A percentile compares a stretch with the other conserved stretches of the same genome.
Conservation (phyloP, 1,139 yeast species). For the Taphrina sp. region DNA sequence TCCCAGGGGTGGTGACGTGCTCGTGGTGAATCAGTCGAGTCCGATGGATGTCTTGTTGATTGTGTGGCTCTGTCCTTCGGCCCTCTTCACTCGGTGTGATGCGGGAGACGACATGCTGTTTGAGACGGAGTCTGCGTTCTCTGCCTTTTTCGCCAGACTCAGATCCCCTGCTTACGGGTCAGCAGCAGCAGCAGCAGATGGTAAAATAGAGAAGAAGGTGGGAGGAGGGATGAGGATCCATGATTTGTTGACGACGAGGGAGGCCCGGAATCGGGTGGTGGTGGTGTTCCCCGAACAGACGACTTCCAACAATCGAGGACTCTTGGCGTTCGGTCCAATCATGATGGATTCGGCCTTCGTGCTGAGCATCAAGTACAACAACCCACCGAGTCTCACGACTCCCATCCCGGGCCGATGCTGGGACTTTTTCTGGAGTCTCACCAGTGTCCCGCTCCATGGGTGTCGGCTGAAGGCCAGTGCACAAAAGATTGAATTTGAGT, state of each 20-base stretch:
- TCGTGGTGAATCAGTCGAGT: conserved; percentile 20
- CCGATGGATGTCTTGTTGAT: conserved; percentile 23
- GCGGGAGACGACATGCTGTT: conserved; percentile 25
- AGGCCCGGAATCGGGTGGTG: conserved; percentile 5
- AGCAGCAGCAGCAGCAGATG: too few species aligned
- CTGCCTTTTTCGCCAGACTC: conserved; percentile 7
- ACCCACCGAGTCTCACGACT: conserved; percentile 24
- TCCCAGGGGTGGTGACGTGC: conserved; percentile 16
- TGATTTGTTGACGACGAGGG: conserved; percentile 2
- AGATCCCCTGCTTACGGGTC: too few species aligned
- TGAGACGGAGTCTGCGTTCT: conserved; percentile 16
- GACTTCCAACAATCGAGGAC: conserved; percentile 30
- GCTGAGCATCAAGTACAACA: conserved; percentile 23
- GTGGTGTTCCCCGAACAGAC: conserved; percentile 27
- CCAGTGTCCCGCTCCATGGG: conserved; percentile 19
- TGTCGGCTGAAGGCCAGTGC: conserved; percentile 19
- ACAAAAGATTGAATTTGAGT: conserved; percentile 12
- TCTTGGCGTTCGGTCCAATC: conserved; percentile 29
- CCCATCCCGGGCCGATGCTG: conserved; percentile 24
- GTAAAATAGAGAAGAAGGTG: too few species aligned
- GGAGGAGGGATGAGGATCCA: neutral
- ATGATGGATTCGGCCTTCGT: conserved; percentile 20
- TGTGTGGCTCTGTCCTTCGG: conserved; percentile 11
- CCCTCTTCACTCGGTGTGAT: conserved; percentile 13
- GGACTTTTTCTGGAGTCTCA: conserved; percentile 24